Evolutionary conservation across 106 monocot genomes (phyloP).

Genomic region (Posidonia australis): DNA sequence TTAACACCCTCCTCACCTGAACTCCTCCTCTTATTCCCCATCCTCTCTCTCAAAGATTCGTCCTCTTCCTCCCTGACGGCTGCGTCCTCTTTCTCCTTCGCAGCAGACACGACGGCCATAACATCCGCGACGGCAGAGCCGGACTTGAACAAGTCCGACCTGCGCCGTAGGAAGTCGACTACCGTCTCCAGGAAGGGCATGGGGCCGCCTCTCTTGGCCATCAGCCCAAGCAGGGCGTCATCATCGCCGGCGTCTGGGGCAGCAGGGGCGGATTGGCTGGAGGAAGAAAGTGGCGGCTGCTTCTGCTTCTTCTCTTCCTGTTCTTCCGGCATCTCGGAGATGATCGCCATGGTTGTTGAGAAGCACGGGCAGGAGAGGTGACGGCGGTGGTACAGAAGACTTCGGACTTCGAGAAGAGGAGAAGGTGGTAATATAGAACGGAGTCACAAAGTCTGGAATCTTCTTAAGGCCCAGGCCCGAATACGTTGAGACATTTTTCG

Average conservation of each 20-base stretch:
- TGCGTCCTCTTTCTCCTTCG: slow-evolving; percentile 18
- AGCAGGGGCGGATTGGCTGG: not conserved
- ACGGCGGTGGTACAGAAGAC: not conserved
- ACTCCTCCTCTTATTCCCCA: not conserved
- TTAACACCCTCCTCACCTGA: not conserved
- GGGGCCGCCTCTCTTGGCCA: slow-evolving; percentile 21
- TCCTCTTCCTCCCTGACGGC: not conserved
- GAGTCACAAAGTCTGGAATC: too few species aligned
- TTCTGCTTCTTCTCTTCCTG: slow-evolving; percentile 10
- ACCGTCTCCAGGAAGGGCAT: slow-evolving; percentile 19
- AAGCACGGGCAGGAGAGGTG: not conserved
- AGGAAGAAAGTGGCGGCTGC: slow-evolving; percentile 2
- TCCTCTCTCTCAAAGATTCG: not conserved
- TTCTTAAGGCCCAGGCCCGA: too few species aligned
- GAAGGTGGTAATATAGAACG: too few species aligned
- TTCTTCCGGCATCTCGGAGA: slow-evolving; percentile 23
- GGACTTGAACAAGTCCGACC: slow-evolving; percentile 29
- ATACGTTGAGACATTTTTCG: too few species aligned
- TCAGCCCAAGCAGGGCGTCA: slow-evolving; percentile 9
- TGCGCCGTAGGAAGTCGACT: slow-evolving; percentile 27
- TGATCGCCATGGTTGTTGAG: slow-evolving; percentile 20
- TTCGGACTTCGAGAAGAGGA: too few species aligned
- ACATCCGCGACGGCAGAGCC: slow-evolving; percentile 11
- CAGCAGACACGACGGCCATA: slow-evolving; percentile 15
- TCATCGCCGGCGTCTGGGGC: not conserved